A percentile compares a stretch with the other conserved stretches of the same genome.
Evolutionary conservation across 2,329 filamentous ascomycete genomes (phyloP).

Genomic region (Diaporthe vaccinii): DNA sequence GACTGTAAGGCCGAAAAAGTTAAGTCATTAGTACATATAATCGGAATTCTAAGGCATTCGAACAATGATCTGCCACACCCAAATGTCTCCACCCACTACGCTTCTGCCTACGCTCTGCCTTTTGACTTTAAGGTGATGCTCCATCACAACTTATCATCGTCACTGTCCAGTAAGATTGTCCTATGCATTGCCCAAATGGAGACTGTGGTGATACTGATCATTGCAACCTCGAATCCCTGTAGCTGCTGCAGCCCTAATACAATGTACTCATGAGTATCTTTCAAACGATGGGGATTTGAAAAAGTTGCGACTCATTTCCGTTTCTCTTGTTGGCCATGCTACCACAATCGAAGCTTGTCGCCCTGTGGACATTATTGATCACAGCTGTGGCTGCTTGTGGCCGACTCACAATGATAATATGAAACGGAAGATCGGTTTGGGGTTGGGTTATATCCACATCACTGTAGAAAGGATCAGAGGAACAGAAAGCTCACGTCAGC

Average conservation of each 20-base stretch:
- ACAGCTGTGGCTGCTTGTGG: background rate
- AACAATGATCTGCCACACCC: background rate
- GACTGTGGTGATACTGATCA: background rate
- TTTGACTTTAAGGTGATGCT: background rate
- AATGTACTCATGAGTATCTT: background rate
- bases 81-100: background rate
- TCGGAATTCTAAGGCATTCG: background rate
- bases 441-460: background rate
- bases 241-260: background rate
- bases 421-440: background rate
- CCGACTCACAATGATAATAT: background rate
- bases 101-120: too few species aligned
- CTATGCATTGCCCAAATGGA: background rate
- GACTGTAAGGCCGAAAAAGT: background rate
- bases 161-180: background rate
- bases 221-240: background rate
- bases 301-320: background rate
- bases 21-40: background rate
- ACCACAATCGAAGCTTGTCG: background rate
- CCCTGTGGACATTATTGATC: background rate
- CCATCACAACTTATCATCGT: background rate
- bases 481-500: slow-evolving; percentile 6
- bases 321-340: background rate
- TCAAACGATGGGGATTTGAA: background rate
- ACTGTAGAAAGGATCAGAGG: background rate